These are phyloP conservation scores for Scheffersomyces segobiensis DNA, from an alignment of 1,139 yeast genomes.

Conservation along the genomic window DNA sequence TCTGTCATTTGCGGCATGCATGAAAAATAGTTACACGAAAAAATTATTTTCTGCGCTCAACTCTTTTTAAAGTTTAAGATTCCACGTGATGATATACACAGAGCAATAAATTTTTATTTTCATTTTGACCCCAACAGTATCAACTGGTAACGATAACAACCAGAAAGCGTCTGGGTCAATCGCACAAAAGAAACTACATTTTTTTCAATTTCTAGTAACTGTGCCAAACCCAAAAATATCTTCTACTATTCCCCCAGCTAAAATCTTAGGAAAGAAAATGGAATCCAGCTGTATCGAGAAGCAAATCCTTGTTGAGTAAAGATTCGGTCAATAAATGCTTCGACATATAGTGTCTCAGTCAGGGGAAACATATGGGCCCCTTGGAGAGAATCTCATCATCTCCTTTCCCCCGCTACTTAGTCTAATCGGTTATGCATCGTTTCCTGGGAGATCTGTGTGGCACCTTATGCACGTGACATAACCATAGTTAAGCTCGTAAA, in stretches of 20 bases:
- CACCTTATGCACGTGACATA: slow-evolving; percentile 2
- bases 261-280: background rate
- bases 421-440: background rate
- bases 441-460: background rate
- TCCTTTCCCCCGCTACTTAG: background rate
- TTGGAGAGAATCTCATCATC: background rate
- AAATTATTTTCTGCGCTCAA: background rate
- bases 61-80: too few species aligned
- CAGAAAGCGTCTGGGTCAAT: background rate
- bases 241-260: background rate
- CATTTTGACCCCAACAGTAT: background rate
- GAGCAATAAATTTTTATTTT: background rate
- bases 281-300: background rate
- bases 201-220: background rate
- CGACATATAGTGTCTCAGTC: background rate
- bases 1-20: background rate
- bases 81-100: background rate
- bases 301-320: background rate
- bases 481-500: slow-evolving; percentile 3
- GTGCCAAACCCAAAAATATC: background rate
- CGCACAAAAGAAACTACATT: background rate
- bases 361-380: background rate
- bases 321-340: background rate
- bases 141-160: background rate
- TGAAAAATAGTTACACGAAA: background rate